phyloP scores from a whole-genome alignment of 495 filamentous ascomycete genomes.

The Xylaria bambusicola region DNA sequence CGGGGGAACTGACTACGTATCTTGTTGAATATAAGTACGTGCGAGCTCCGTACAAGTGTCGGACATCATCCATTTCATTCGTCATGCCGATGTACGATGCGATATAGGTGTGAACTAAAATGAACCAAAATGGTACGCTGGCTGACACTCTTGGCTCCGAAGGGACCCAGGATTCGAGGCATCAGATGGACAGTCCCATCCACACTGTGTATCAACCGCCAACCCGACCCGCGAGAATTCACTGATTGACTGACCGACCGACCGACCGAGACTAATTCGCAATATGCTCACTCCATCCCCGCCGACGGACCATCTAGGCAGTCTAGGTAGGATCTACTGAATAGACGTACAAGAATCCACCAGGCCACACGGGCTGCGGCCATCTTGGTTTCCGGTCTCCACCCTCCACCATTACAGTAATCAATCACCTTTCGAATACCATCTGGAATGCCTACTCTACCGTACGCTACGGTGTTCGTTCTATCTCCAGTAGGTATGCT shows the following conservation, averaged over 20 bases:
- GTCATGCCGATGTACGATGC: no score
- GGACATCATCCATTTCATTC: no score
- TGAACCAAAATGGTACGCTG: no score
- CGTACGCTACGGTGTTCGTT: no score
- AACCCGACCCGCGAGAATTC: conserved; percentile 1
- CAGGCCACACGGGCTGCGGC: conserved; percentile 20
- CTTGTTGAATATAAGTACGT: no score
- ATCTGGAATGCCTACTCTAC: not conserved
- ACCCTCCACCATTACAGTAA: conserved; percentile 20
- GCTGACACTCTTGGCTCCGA: no score
- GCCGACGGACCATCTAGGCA: not conserved
- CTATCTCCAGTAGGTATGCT: no score
- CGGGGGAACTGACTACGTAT: no score
- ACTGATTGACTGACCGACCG: conserved; percentile 13
- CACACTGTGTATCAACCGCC: conserved; percentile 7
- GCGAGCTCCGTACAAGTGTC: no score
- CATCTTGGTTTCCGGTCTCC: conserved; percentile 20
- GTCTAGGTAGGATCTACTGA: no score
- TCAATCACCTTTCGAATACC: conserved; percentile 3
- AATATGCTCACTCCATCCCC: not conserved
- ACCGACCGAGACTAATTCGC: conserved; percentile 4
- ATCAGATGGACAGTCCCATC: not conserved
- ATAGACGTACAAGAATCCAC: conserved; percentile 8
- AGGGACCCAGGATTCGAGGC: no score
- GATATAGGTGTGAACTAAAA: no score